Evolutionary conservation across 371 early-diverging fungal species (phyloP).

Genomic region (Mucor ambiguus): DNA sequence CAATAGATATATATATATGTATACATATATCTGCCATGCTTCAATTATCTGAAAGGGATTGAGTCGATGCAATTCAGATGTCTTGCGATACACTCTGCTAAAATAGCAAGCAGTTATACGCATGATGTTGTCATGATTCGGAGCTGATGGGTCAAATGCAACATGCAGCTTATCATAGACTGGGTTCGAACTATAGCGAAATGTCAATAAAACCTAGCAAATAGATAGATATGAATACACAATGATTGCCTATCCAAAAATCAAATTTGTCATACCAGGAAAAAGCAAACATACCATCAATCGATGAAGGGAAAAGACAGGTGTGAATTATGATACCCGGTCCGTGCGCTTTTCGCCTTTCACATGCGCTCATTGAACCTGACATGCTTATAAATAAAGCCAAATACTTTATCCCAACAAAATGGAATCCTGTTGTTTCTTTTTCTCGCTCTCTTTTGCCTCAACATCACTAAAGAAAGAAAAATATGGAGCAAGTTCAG

Average conservation of each 20-base stretch:
- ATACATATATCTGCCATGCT: background rate
- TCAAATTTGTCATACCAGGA: background rate
- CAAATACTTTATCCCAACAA: background rate
- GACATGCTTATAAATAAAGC: conserved; percentile 5
- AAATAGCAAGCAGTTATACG: background rate
- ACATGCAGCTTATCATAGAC: background rate
- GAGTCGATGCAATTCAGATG: background rate
- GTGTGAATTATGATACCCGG: background rate
- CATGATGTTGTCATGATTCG: background rate
- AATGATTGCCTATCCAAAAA: background rate
- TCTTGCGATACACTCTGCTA: background rate
- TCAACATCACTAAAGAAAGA: background rate
- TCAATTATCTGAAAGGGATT: background rate
- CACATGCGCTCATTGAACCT: background rate
- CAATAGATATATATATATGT: too few relatives aligned
- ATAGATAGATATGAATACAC: background rate
- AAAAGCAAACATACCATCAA: background rate
- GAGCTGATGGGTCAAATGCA: background rate
- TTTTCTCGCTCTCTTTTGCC: background rate
- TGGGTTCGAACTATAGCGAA: background rate
- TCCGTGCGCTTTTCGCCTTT: conserved; percentile 4
- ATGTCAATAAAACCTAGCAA: background rate
- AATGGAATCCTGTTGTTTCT: background rate
- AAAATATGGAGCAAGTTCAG: conserved; percentile 1
- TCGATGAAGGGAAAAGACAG: background rate